Evolutionary conservation across 1,284 basidiomycete species (phyloP), one percentile per base, ranked within the genome.

Genomic region (Kalmanozyma brasiliensis): DNA sequence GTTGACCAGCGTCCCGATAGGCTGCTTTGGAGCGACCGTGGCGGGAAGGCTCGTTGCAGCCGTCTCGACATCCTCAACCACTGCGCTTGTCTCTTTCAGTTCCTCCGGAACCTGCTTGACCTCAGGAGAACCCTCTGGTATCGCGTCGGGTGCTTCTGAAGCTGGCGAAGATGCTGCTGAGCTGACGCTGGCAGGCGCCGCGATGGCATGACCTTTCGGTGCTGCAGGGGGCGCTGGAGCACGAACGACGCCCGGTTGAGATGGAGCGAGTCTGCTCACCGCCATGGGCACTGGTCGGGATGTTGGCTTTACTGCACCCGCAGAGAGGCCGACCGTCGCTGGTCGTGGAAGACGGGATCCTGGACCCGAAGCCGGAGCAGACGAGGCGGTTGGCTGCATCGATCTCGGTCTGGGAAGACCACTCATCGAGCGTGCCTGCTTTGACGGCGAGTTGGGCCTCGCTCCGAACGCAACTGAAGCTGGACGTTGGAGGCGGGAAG

Each of bases 241-340:
- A 7, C 56, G 55, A 4, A 46, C 23, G 4, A 30, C 11, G 7
- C 40, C 24, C 24, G 51, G 51, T 14, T 66, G 63, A 17, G 48
- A 23, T 3, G 63, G 57, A 2, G 63, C 63, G 17, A 66, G 57
- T 26, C 65, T 49, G 8, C 59, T 55, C 16, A 68, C 53, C 2
- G 65, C 59, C 65, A 68, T 68, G 16, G 65, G 65, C 1, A 59
- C 32, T 4, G 65, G 65, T 32, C 64, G 52, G 3, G 57, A 56
- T 13, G 57, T 16, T 0, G 52, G 40, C 16, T 43, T 52, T 11
- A 32, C 36, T 16, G 29, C 8, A 8, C 5, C 48, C 8, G 52
- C 30, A 14, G 52, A 37, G 17, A 47, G 38, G 8, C 35, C 47
- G 17, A 44, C 8, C 3, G 49, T 51, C 8, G 65, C 65, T 14